Evolutionary conservation across 2,329 filamentous ascomycete species (phyloP).

Genomic region (Monosporascus sp.): DNA sequence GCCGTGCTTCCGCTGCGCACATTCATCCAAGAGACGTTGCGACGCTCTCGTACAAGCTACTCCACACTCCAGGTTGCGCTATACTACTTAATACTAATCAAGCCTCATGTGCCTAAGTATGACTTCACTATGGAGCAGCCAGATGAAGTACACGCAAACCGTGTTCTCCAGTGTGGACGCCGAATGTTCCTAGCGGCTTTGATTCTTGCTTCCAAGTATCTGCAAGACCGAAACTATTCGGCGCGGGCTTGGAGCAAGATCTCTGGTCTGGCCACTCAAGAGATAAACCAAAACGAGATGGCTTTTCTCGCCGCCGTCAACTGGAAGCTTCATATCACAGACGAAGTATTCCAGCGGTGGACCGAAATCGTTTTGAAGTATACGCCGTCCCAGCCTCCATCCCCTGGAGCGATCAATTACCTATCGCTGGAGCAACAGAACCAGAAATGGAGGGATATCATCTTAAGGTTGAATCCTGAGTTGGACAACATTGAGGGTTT

Average conservation of each 20-base stretch:
- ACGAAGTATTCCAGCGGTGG: conserved; percentile 86
- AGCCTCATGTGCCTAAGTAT: conserved; percentile 75
- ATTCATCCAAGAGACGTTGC: conserved; percentile 96
- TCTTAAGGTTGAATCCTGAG: conserved; percentile 51
- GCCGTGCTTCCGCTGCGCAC: conserved; percentile 84
- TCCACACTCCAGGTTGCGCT: conserved; percentile 94
- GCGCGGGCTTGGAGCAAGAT: conserved; percentile 99
- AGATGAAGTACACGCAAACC: conserved; percentile 63
- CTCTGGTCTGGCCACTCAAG: conserved; percentile 83
- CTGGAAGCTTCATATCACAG: conserved; percentile 92
- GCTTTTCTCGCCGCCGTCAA: conserved; percentile 84
- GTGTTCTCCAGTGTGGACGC: conserved; percentile 88
- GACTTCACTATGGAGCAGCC: conserved; percentile 86
- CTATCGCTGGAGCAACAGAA: conserved; percentile 39
- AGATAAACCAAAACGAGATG: conserved; percentile 97
- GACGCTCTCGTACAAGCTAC: conserved; percentile 92
- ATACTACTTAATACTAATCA: conserved; percentile 93
- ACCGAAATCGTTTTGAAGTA: conserved; percentile 86
- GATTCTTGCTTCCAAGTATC: conserved; percentile 94
- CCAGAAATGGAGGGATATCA: conserved; percentile 53
- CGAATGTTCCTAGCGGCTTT: conserved; percentile 96
- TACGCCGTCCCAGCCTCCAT: conserved; percentile 60
- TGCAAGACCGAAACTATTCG: conserved; percentile 97
- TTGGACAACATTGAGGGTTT: conserved; percentile 54
- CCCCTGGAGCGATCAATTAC: conserved; percentile 43